Base-by-base conservation (phyloP, 2,329 filamentous ascomycete genomes). In the Verticillium nonalfalfae region DNA sequence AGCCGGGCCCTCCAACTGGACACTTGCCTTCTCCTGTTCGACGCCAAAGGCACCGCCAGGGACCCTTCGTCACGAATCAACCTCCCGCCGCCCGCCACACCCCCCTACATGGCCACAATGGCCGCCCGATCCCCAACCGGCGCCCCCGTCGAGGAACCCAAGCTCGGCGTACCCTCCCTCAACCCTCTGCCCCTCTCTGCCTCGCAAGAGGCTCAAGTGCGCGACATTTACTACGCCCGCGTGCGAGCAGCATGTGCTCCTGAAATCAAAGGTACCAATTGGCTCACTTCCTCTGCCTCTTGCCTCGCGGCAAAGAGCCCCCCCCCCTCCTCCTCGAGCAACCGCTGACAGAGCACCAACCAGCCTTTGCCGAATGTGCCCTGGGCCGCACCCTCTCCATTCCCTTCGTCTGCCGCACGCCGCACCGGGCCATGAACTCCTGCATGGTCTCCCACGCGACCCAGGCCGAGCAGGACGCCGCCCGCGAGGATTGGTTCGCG, bases 351-450 rank as follows among this genome's bases (percentile, higher is more conserved):
- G 14, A 10, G 9, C 14, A 21, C 39, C 13, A n/a, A 55, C 59
- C 68, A 97, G 94, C 90, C 64, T 99, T 99, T 74, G 95, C 95
- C 62, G 87, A 89, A 67, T 99, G 95, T 81, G 93, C 93, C 59
- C 83, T 89, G 58, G 88, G 89, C 72, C 90, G 91, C 66, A 98
- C 93, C 6, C 85, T 98, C 69, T 93, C 89, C 61, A 90, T 95
- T 62, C 90, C 93, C 13, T 97, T 95, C 81, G 85, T 87, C 59
- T 99, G 95, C 79, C 89, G 92, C 60, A 77, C 83, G 57, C 84
- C 93, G 71, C 90, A 93, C 70, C 87, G 89, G 65, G 81, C 83
- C 39, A 99, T 99, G 95, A 99, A 99, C 78, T 82, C 80, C 64
- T 99, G 95, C 79, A 97, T 99, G 93, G 82, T 93, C 68, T 76